phyloP scores from a whole-genome alignment of 169 alveolate genomes.

The Eimeria praecox region DNA sequence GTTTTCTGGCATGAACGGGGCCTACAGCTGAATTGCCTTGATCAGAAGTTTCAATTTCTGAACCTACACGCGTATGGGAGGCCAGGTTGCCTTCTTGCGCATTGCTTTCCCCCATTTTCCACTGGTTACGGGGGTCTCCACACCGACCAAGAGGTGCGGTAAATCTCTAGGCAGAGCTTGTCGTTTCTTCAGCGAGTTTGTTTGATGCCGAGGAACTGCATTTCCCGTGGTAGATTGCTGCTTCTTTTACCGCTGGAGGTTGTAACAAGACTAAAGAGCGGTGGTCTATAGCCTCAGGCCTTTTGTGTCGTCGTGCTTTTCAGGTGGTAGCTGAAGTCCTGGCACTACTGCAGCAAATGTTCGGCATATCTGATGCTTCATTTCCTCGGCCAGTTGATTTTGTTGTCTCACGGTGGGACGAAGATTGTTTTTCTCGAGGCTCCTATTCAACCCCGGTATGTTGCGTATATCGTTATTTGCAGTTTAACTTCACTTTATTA shows the following conservation, averaged over 20 bases:
- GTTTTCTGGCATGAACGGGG: slow-evolving; percentile 76
- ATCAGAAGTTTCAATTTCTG: slow-evolving; percentile 80
- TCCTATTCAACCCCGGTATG: slow-evolving; percentile 80
- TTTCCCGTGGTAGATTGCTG: neutral
- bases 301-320: neutral
- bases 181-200: neutral
- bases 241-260: neutral
- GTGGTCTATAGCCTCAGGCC: neutral
- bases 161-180: neutral
- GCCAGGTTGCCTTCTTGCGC: slow-evolving; percentile 81
- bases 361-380: slow-evolving; percentile 51
- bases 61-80: slow-evolving; percentile 81
- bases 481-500: neutral
- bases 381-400: slow-evolving; percentile 81
- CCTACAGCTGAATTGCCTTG: slow-evolving; percentile 81
- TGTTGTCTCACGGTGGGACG: slow-evolving; percentile 82
- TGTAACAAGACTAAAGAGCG: neutral
- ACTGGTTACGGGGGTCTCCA: slow-evolving; percentile 81
- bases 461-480: neutral
- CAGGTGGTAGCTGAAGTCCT: slow-evolving; percentile 82
- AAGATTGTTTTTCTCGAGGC: slow-evolving; percentile 74
- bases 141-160: slow-evolving; percentile 75
- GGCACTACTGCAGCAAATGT: slow-evolving; percentile 81
- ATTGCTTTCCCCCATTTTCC: slow-evolving; percentile 80
- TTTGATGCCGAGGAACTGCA: neutral